These are phyloP conservation scores for Aspergillus proliferans DNA, from an alignment of 2,329 filamentous ascomycete genomes.

Conservation along the genomic window DNA sequence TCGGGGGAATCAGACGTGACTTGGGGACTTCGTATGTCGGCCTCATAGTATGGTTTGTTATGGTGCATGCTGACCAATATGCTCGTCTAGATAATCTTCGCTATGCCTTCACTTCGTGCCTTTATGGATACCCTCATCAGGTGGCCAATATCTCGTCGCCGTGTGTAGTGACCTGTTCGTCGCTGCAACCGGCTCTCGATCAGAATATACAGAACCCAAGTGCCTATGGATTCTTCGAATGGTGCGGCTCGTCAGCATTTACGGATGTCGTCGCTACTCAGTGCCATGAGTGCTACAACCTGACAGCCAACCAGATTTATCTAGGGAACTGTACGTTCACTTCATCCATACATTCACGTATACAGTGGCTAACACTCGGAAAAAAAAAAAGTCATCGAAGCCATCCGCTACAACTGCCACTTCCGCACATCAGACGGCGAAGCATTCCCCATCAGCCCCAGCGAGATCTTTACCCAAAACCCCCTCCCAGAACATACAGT, in stretches of 20 bases:
- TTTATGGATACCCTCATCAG: conserved; percentile 36
- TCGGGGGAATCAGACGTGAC: conserved; percentile 38
- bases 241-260: conserved; percentile 34
- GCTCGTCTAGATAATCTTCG: conserved; percentile 38
- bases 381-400: conserved; percentile 35
- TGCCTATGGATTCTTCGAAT: conserved; percentile 26
- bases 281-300: conserved; percentile 40
- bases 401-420: conserved; percentile 41
- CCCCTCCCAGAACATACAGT: conserved; percentile 29
- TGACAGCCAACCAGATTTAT: conserved; percentile 35
- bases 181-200: conserved; percentile 26
- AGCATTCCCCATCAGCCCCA: conserved; percentile 35
- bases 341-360: neutral
- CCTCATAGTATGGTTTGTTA: neutral
- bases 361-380: neutral
- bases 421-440: conserved; percentile 29
- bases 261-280: conserved; percentile 36
- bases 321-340: conserved; percentile 39
- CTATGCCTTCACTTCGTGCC: conserved; percentile 38
- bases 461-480: conserved; percentile 36
- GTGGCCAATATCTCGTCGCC: conserved; percentile 37
- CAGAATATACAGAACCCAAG: conserved; percentile 24
- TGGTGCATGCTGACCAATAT: neutral
- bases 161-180: conserved; percentile 39
- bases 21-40: conserved; percentile 41